phyloP scores from a whole-genome alignment of 148 eudicot species.

The Rhododendron ovatum region DNA sequence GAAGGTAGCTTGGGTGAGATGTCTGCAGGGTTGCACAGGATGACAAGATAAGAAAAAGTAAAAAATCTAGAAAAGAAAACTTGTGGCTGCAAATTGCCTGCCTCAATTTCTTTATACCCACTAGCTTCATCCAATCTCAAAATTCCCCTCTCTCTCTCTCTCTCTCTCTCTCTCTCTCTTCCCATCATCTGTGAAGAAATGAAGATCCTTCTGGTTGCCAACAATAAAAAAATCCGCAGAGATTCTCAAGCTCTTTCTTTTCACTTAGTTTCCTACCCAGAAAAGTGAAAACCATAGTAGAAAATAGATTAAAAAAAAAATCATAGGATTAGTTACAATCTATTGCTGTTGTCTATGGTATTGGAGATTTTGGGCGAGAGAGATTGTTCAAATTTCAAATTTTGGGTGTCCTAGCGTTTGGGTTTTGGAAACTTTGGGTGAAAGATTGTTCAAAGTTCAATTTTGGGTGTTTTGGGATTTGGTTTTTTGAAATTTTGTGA shows the following conservation, averaged over 20 bases:
- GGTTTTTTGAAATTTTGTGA: background rate
- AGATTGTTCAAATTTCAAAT: background rate
- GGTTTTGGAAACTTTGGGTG: background rate
- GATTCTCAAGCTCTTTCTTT: background rate
- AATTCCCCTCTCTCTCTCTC: too few relatives aligned
- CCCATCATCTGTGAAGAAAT: slow-evolving; percentile 3
- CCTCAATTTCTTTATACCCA: slow-evolving; percentile 25
- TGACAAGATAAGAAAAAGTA: background rate
- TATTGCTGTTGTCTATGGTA: background rate
- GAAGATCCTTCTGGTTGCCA: background rate
- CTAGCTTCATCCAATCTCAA: slow-evolving; percentile 37
- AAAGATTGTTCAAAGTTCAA: background rate
- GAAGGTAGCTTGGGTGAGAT: background rate
- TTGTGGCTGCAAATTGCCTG: slow-evolving; percentile 71
- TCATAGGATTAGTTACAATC: background rate
- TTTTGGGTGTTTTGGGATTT: background rate
- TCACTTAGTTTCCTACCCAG: background rate
- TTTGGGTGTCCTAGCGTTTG: background rate
- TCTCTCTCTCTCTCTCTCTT: background rate
- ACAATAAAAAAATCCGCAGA: background rate
- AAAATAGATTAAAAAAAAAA: background rate
- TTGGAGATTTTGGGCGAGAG: background rate
- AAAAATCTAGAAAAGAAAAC: slow-evolving; percentile 25
- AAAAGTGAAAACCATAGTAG: background rate
- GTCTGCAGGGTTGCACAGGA: background rate